phyloP scores from a whole-genome alignment of 495 filamentous ascomycete genomes.

The Lasiosphaeris hirsuta region DNA sequence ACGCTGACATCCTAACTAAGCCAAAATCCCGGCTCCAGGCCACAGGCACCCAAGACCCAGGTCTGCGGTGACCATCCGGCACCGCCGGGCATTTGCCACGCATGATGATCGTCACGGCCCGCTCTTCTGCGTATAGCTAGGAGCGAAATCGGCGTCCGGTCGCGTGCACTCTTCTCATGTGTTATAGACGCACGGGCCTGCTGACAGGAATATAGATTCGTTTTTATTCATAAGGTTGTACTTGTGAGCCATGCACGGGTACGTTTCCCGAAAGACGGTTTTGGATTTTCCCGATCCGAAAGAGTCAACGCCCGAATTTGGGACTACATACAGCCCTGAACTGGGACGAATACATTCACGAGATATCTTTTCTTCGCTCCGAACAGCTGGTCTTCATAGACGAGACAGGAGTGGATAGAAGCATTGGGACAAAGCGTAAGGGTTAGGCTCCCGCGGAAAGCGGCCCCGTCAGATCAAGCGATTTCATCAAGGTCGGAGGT shows the following conservation, averaged over 20 bases:
- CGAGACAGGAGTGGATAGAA: neutral
- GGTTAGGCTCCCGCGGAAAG: neutral
- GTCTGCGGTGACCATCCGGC: conserved; percentile 4
- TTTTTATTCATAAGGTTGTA: neutral
- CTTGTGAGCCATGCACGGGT: neutral
- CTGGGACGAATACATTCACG: too few species aligned
- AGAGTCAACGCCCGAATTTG: too few species aligned
- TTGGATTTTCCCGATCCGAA: too few species aligned
- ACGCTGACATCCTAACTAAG: too few species aligned
- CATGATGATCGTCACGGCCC: too few species aligned
- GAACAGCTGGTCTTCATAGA: neutral
- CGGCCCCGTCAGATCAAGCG: neutral
- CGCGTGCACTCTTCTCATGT: neutral
- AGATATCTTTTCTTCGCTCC: too few species aligned
- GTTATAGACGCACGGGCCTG: neutral
- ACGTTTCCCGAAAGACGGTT: neutral
- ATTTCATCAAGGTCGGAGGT: neutral
- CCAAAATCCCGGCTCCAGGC: neutral
- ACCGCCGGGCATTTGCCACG: neutral
- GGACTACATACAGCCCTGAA: too few species aligned
- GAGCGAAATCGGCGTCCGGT: conserved; percentile 2
- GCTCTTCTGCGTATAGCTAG: neutral
- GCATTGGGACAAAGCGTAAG: neutral
- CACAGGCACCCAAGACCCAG: neutral
- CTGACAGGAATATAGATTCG: neutral